These are phyloP conservation scores for Penicillium psychrosexuale DNA, from an alignment of 2,329 filamentous ascomycete genomes.

Conservation along the genomic window DNA sequence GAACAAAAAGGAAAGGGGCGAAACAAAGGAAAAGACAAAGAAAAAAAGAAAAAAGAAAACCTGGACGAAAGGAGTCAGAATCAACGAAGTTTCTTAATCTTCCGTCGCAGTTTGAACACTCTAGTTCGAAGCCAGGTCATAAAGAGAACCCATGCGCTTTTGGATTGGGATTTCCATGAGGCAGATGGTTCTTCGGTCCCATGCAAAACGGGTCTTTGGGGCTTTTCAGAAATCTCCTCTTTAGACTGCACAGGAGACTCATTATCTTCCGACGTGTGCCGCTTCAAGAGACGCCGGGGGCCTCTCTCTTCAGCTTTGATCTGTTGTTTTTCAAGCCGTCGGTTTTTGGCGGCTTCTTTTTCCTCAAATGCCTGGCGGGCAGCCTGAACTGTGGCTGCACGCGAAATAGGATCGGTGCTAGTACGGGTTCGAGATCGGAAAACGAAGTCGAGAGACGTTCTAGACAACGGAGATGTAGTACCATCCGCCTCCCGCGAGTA, in stretches of 20 bases:
- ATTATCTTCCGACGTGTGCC: conserved; percentile 15
- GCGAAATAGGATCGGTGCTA: conserved; percentile 52
- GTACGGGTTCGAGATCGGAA: conserved; percentile 51
- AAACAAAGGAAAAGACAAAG: conserved; percentile 1
- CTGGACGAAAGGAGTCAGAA: conserved; percentile 12
- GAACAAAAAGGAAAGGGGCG: background rate
- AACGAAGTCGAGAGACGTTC: conserved; percentile 56
- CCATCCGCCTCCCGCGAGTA: conserved; percentile 53
- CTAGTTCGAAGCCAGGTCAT: conserved; percentile 57
- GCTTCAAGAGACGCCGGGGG: conserved; percentile 44
- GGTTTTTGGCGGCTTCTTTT: conserved; percentile 57
- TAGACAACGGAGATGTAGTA: conserved; percentile 51
- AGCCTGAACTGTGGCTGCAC: conserved; percentile 56
- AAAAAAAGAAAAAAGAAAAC: conserved; percentile 23
- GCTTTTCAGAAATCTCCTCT: conserved; percentile 24
- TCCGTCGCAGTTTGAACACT: conserved; percentile 50
- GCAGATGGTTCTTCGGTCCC: conserved; percentile 11
- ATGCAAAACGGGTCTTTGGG: conserved; percentile 2
- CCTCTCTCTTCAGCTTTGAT: conserved; percentile 47
- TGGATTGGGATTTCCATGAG: conserved; percentile 34
- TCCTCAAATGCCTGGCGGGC: conserved; percentile 57
- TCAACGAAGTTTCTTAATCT: conserved; percentile 29
- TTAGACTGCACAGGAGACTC: conserved; percentile 12
- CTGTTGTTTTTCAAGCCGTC: conserved; percentile 53
- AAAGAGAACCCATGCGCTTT: conserved; percentile 52